A percentile compares a stretch with the other conserved stretches of the same genome.
Evolutionary conservation across 805 yeast genomes (phyloP).

Genomic region (Kodamaea kakaduensis): DNA sequence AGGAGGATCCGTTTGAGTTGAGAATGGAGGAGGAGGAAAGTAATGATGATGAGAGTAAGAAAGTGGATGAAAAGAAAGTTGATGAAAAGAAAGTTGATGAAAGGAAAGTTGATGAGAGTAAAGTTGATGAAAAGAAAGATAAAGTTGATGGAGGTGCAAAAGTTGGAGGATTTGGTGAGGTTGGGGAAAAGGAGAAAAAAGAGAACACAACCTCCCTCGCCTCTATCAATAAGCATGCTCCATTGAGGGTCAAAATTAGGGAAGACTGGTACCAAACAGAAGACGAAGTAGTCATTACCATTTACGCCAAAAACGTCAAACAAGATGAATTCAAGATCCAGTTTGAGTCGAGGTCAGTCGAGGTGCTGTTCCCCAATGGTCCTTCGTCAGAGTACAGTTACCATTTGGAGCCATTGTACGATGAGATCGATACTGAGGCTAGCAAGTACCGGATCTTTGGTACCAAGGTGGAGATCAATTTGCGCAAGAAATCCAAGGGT

Average conservation of each 20-base stretch:
- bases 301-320: conserved; percentile 67
- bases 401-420: conserved; percentile 49
- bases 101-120: not conserved
- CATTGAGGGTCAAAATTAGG: conserved; percentile 32
- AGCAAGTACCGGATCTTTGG: conserved; percentile 52
- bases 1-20: conserved; percentile 7
- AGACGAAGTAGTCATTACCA: conserved; percentile 54
- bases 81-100: not conserved
- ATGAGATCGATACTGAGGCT: conserved; percentile 43
- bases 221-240: conserved; percentile 37
- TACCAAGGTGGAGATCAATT: conserved; percentile 70
- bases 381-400: conserved; percentile 56
- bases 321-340: conserved; percentile 42
- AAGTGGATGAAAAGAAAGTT: not conserved
- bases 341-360: conserved; percentile 32
- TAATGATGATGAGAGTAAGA: conserved; percentile 5
- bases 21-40: conserved; percentile 3
- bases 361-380: conserved; percentile 46
- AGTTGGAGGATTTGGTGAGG: not conserved
- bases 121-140: not conserved
- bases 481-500: conserved; percentile 42
- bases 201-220: conserved; percentile 13
- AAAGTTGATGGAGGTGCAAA: not conserved
- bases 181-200: not conserved
- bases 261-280: conserved; percentile 60